Evolutionary conservation across 768 basidiomycete genomes (phyloP).

Genomic region (Mycena haematopus): DNA sequence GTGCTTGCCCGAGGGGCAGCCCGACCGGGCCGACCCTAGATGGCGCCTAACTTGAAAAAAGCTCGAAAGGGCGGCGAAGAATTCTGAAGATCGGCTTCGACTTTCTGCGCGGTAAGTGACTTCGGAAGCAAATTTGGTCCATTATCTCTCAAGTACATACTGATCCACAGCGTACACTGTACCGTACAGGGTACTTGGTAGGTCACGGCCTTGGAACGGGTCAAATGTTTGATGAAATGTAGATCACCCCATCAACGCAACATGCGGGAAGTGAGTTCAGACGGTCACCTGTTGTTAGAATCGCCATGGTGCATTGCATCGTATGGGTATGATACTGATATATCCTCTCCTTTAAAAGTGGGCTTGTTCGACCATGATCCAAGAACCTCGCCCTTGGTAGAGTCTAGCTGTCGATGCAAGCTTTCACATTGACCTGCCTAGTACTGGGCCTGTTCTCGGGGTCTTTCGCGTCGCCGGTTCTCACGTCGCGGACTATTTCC

Average conservation of each 20-base stretch:
- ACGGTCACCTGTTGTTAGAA: background rate
- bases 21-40: no score
- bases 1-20: no score
- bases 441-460: background rate
- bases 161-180: no score
- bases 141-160: no score
- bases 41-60: no score
- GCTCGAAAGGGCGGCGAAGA: no score
- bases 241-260: background rate
- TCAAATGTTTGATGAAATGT: no score
- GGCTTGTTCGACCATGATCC: background rate
- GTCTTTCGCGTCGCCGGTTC: background rate
- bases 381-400: background rate
- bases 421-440: background rate
- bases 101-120: no score
- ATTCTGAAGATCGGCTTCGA: no score
- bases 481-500: constrained; percentile 4
- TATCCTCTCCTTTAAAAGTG: background rate
- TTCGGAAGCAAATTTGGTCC: no score
- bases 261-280: background rate
- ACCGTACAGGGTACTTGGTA: no score
- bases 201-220: no score
- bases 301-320: background rate
- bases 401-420: constrained; percentile 5
- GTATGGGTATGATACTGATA: background rate